Base-by-base conservation (phyloP, 2,329 filamentous ascomycete species). In the Rutstroemia sp. region DNA sequence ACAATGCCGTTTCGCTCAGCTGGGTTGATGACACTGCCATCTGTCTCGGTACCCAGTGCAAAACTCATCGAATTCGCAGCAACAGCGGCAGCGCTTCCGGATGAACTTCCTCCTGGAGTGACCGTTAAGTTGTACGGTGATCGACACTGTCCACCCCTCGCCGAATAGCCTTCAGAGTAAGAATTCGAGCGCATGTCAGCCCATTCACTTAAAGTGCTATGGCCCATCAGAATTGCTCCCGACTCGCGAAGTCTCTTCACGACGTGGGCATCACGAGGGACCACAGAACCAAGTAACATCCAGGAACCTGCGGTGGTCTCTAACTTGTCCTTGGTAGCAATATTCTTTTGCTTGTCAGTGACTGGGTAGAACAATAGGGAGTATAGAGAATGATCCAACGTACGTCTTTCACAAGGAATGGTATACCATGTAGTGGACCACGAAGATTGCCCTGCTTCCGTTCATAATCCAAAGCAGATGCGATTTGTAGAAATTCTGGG, bases 391-490 rank as follows among this genome's bases (percentile, higher is more conserved):
- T 34, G 39, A 42, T 19, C 17, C 5, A 14, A 42, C 52, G 30
- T 27, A 54, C 52, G 67, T 91, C 87, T 70, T 91, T 91, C 61
- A 89, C 80, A 2, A 86, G 74, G 67, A 88, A 88, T 0, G 88
- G 87, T 45, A 92, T 88, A 3, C 87, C 87, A 67, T 91, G 87
- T 1, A 92, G 75, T 1, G 82, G 81, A 1, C 86, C 79, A n/a
- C 84, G 78, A 9, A 83, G 68, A 40, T 72, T 73, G 23, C 83
- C 83, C 1, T 71, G 64, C 12, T 68, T 65, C 17, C 87, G 78
- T 69, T 90, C 86, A 0, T 65, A 67, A 63, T 91, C 87, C 30
- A 83, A 73, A 14, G 73, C 65, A 5, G 72, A 71, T 3, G 87
- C 87, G 56, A 89, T 88, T 21, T 70, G 61, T 36, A 86, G 71